These are phyloP conservation scores for Exophiala calicioides DNA, from an alignment of 2,329 filamentous ascomycete species.

Conservation along the genomic window DNA sequence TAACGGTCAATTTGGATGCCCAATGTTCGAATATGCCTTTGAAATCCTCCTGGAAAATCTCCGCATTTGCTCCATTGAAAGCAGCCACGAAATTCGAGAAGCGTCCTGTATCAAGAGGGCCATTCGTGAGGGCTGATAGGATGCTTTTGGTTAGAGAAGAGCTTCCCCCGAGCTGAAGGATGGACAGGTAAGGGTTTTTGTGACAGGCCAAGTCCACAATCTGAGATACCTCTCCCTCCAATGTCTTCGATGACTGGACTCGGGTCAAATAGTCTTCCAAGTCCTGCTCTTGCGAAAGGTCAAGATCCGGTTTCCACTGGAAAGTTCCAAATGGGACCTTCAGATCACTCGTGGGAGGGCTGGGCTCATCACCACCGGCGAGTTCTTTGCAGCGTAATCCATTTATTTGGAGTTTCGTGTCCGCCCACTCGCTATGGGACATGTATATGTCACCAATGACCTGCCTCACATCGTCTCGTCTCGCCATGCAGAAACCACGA, in stretches of 20 bases:
- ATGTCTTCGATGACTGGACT: background rate
- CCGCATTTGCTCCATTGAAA: background rate
- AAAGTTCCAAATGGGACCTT: conserved; percentile 4
- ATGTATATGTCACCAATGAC: conserved; percentile 7
- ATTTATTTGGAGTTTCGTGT: conserved; percentile 6
- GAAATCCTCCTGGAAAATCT: background rate
- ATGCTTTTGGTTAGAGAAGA: background rate
- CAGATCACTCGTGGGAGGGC: background rate
- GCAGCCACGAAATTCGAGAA: background rate
- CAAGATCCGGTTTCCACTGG: conserved; percentile 3
- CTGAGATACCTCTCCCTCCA: background rate
- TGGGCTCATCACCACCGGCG: background rate
- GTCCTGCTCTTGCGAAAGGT: background rate
- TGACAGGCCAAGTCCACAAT: background rate
- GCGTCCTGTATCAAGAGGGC: background rate
- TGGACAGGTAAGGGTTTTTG: conserved; percentile 3
- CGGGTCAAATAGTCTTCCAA: background rate
- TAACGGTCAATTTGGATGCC: background rate
- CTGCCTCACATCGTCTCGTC: conserved; percentile 5
- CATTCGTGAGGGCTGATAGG: background rate
- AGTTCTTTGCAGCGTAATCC: background rate
- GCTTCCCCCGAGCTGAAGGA: background rate
- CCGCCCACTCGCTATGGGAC: conserved; percentile 5
- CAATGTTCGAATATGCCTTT: background rate
- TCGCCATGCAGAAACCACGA: no score